Percentiles rank a stretch among this genome's conserved stretches.
phyloP scores from a whole-genome alignment of 2,329 filamentous ascomycete species.

The Ophiosphaerella herpotricha region DNA sequence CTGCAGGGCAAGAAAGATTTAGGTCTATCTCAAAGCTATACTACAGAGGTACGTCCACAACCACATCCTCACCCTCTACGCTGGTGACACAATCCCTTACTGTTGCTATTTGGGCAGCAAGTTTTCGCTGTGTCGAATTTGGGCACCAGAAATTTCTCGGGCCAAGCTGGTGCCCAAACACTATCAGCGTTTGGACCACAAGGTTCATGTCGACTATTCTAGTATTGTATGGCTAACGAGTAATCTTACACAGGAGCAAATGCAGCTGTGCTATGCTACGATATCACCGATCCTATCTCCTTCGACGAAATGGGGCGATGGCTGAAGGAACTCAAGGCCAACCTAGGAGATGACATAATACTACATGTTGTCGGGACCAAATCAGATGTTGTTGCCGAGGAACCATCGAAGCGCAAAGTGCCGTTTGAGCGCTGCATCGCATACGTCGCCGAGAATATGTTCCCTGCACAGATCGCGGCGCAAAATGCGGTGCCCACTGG shows the following conservation, averaged over 20 bases:
- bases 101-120: background rate
- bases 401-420: conserved; percentile 78
- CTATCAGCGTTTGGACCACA: conserved; percentile 2
- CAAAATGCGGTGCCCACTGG: conserved; percentile 3
- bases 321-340: conserved; percentile 81
- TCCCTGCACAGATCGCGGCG: conserved; percentile 61
- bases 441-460: conserved; percentile 90
- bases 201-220: background rate
- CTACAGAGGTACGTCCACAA: conserved; percentile 65
- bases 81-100: background rate
- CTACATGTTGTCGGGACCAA: conserved; percentile 87
- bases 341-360: conserved; percentile 76
- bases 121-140: background rate
- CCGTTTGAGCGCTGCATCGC: conserved; percentile 95
- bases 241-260: conserved; percentile 67
- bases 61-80: background rate
- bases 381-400: conserved; percentile 81
- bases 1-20: conserved; percentile 93
- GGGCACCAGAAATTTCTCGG: background rate
- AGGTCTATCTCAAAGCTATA: conserved; percentile 93
- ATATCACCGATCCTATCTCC: conserved; percentile 82
- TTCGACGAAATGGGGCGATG: conserved; percentile 93
- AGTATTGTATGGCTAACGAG: conserved; percentile 4
- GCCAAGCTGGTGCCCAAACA: conserved; percentile 12
- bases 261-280: conserved; percentile 91